Conservation (phyloP, 169 alveolate species). For the Plasmodium ovale region DNA sequence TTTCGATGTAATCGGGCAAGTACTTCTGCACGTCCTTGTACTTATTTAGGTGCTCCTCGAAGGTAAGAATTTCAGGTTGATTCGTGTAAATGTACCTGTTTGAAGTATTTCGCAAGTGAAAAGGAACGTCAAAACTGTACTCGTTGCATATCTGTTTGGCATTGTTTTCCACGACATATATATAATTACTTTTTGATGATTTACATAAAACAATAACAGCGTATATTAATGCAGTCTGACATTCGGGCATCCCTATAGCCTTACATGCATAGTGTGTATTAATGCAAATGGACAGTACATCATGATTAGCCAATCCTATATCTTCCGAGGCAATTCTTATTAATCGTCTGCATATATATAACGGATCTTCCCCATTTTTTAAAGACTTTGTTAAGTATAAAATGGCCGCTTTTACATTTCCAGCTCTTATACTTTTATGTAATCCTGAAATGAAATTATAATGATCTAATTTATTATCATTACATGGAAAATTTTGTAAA, state of each 20-base stretch:
- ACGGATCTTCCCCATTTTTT: slow-evolving; percentile 75
- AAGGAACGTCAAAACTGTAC: slow-evolving; percentile 53
- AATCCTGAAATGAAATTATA: slow-evolving; percentile 69
- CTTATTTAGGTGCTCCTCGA: slow-evolving; percentile 52
- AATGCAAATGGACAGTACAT: slow-evolving; percentile 50
- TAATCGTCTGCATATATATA: slow-evolving; percentile 73
- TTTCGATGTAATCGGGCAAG: slow-evolving; percentile 60
- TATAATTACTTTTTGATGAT: slow-evolving; percentile 70
- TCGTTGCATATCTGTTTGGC: slow-evolving; percentile 73
- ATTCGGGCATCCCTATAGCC: slow-evolving; percentile 77
- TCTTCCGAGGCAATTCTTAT: slow-evolving; percentile 76
- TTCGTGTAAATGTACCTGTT: slow-evolving; percentile 54
- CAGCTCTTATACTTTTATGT: slow-evolving; percentile 77
- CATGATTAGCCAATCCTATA: slow-evolving; percentile 67
- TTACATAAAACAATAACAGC: slow-evolving; percentile 74
- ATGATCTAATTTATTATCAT: slow-evolving; percentile 67
- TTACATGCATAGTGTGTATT: slow-evolving; percentile 75
- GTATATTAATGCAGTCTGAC: slow-evolving; percentile 67
- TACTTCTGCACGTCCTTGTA: slow-evolving; percentile 63
- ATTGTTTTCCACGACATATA: slow-evolving; percentile 51
- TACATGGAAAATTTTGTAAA: slow-evolving; percentile 66
- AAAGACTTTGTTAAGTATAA: slow-evolving; percentile 55
- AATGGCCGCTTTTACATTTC: slow-evolving; percentile 68
- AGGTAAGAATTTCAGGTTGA: slow-evolving; percentile 74
- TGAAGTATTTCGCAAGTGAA: slow-evolving; percentile 64